Base-by-base conservation (phyloP, 78 protist species). In the Acrasis kona region DNA sequence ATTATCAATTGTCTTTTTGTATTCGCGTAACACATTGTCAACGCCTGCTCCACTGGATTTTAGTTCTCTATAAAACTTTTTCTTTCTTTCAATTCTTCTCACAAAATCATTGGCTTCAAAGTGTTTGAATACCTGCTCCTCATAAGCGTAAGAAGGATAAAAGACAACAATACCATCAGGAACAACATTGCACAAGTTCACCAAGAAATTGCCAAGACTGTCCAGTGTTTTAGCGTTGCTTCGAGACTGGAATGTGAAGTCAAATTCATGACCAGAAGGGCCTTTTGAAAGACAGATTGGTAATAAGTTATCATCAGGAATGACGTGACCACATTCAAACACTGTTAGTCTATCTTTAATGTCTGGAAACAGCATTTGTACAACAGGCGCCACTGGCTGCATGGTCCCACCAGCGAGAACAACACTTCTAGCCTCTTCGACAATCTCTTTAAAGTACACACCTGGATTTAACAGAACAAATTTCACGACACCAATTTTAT, bases 351-450 rank as follows among this genome's bases (percentile, higher is more conserved):
- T 5, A 1, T 73, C 69, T 2, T 39, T 1, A 3, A 1, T 65
- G 29, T 35, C 10, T 8, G 78, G 78, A n/a, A 86, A 2, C 30
- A 86, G 75, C 65, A 79, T 79, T 1, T 30, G 2, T 10, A 10
- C 0, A 58, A 80, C 1, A 12, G 35, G 80, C 42, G 1, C 10
- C n/a, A 77, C 12, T 9, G 93, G 93, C 67, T 84, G 76, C 84
- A 89, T 32, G n/a, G 93, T 89, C 38, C 93, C 93, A 10, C 93
- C 93, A 6, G 82, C 90, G 5, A 89, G 39, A 2, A 89, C 4
- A 8, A 80, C 61, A 0, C 86, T n/a, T 30, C 71, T 71, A 19
- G 91, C 77, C 29, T 66, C 64, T 3, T 10, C 2, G 10, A 74
- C 28, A 0, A 89, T 35, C 0, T 19, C 32, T 7, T 5, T 3